Conservation (phyloP, 192 early-diverging fungal species). For the Mortierella antarctica region DNA sequence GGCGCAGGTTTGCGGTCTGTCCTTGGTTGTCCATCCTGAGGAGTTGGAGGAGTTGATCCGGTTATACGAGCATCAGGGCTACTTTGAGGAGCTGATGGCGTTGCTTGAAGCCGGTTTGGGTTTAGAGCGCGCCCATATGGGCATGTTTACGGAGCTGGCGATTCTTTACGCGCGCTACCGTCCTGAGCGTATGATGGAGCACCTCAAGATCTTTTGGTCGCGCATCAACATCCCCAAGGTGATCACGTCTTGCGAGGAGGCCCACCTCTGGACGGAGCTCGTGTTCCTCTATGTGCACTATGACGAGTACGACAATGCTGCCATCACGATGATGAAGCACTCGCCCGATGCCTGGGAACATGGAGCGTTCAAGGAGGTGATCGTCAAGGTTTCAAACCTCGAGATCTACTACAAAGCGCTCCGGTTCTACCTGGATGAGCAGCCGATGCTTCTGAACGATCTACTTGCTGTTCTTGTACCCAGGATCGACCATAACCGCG, state of each 20-base stretch:
- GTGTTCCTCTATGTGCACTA: slow-evolving; percentile 99
- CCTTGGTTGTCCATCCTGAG: slow-evolving; percentile 97
- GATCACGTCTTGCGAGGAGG: slow-evolving; percentile 91
- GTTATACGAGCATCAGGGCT: slow-evolving; percentile 88
- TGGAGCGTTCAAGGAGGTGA: slow-evolving; percentile 93
- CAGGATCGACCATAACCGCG: slow-evolving; percentile 95
- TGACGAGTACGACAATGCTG: slow-evolving; percentile 99
- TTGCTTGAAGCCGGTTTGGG: slow-evolving; percentile 95
- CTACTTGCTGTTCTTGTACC: slow-evolving; percentile 89
- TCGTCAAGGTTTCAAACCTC: slow-evolving; percentile 96
- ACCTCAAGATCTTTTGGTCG: slow-evolving; percentile 96
- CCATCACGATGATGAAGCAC: slow-evolving; percentile 95
- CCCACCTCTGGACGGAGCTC: slow-evolving; percentile 96
- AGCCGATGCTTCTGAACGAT: slow-evolving; percentile 95
- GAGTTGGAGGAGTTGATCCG: slow-evolving; percentile 92
- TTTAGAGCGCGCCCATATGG: slow-evolving; percentile 99
- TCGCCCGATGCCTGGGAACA: slow-evolving; percentile 98
- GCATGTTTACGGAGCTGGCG: slow-evolving; percentile 99
- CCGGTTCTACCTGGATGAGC: slow-evolving; percentile 95
- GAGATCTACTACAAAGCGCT: slow-evolving; percentile 99
- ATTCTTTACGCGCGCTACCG: slow-evolving; percentile 98
- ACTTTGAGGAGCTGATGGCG: slow-evolving; percentile 91
- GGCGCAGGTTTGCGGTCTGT: slow-evolving; percentile 98
- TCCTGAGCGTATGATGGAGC: slow-evolving; percentile 96
- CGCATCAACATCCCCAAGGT: slow-evolving; percentile 99